Base-by-base conservation (phyloP, 371 early-diverging fungal genomes). In the Mortierella sp. region DNA sequence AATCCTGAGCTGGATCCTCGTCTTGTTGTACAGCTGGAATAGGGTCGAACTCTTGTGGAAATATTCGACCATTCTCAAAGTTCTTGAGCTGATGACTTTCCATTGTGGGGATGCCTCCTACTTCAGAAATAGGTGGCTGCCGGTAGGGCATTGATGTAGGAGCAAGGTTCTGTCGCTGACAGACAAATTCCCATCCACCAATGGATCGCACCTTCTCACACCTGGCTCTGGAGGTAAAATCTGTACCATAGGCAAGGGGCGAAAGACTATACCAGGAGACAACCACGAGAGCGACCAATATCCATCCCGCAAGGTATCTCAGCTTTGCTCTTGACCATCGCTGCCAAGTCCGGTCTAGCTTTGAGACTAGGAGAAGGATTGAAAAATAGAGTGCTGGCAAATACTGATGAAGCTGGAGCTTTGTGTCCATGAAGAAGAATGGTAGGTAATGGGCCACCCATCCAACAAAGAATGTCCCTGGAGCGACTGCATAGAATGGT, bases 381-480 rank as follows among this genome's bases (percentile, higher is more conserved):
- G 92, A 86, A 77, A 95, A 90, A 70, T 95, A 94, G 16, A 97
- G 88, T 1, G 96, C 90, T 2, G 99, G 98, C 47, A 98, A 86
- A 75, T 99, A 99, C 83, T 99, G 98, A 81, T 98, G 98, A 48
- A 98, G 84, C 80, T 98, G 99, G 15, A 98, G 86, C 81, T 94
- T 93, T 45, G 98, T 91, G 15, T 90, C 89, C 91, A 97, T 93
- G 44, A 97, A 74, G 83, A 96, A 96, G 86, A 98, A 99, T 7
- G 99, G 98, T 1, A 96, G 50, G 83, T 92, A 98, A 84, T 99
- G 99, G 37, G 96, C 72, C 7, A 86, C 60, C 97, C 97, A 99
- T 23, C 91, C 95, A 2, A 89, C 59, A n/a, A 86, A 84, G 65
- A 94, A 86, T 79, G 97, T 96, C 14, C 96, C 95, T 28, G 89